Percentiles rank a stretch among this genome's conserved stretches.
These are phyloP conservation scores for Aspergillus funiculosus DNA, from an alignment of 495 filamentous ascomycete species.

Conservation along the genomic window DNA sequence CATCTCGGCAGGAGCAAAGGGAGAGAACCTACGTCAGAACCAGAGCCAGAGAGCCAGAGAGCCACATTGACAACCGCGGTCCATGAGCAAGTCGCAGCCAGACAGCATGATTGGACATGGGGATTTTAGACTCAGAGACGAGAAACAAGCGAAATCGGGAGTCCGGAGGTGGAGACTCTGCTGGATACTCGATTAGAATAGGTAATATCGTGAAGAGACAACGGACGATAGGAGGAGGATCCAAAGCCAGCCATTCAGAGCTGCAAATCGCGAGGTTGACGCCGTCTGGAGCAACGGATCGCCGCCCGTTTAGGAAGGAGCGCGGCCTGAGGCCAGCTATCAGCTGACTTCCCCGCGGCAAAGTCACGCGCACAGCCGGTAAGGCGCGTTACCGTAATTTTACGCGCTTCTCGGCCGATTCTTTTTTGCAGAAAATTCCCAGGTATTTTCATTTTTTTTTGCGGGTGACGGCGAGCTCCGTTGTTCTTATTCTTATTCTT, in stretches of 20 bases:
- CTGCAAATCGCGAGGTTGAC: neutral
- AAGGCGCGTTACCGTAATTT: neutral
- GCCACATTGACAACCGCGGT: slow-evolving; percentile 29
- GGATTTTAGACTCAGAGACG: slow-evolving; percentile 1
- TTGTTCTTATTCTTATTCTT: no score
- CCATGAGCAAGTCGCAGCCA: slow-evolving; percentile 13
- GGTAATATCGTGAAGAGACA: no score
- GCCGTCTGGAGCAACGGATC: slow-evolving; percentile 17
- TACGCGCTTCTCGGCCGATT: slow-evolving; percentile 37
- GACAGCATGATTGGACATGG: slow-evolving; percentile 1
- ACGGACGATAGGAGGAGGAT: slow-evolving; percentile 9
- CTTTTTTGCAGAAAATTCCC: slow-evolving; percentile 2
- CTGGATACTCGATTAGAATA: no score
- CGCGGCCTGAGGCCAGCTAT: no score
- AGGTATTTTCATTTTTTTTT: no score
- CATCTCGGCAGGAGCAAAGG: slow-evolving; percentile 19
- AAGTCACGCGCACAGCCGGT: slow-evolving; percentile 13
- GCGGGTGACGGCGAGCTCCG: no score
- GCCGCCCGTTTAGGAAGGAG: slow-evolving; percentile 8
- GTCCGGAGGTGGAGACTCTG: no score
- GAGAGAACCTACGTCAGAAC: slow-evolving; percentile 32
- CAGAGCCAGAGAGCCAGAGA: no score
- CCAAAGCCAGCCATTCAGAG: slow-evolving; percentile 1
- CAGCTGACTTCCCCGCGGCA: slow-evolving; percentile 32
- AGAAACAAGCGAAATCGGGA: slow-evolving; percentile 1